These are phyloP conservation scores for Silene vulgaris DNA, from an alignment of 179 eudicot species.

Conservation along the genomic window DNA sequence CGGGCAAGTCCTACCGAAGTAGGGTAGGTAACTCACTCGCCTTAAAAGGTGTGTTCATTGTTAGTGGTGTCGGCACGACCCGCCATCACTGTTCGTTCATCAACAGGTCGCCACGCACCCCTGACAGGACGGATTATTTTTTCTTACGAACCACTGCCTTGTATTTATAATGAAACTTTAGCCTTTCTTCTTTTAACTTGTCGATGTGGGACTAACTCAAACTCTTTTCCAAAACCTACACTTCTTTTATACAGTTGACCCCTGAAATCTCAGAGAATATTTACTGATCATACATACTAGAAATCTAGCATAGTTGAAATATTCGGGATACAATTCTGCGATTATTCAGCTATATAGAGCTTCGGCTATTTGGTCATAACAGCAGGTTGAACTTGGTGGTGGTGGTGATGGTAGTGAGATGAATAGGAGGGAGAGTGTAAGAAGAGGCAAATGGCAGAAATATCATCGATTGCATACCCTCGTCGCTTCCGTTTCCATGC, in stretches of 20 bases:
- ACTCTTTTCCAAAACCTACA: too few relatives aligned
- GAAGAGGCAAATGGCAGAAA: slow-evolving; percentile 73
- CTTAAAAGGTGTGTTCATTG: slow-evolving; percentile 51
- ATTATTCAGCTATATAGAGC: background rate
- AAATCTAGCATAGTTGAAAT: too few relatives aligned
- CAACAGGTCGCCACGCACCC: slow-evolving; percentile 68
- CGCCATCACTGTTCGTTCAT: slow-evolving; percentile 69
- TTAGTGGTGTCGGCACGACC: slow-evolving; percentile 70
- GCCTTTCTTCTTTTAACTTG: too few relatives aligned
- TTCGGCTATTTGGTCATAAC: slow-evolving; percentile 12
- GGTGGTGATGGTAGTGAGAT: slow-evolving; percentile 5
- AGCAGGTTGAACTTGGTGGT: background rate
- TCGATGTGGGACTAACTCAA: too few relatives aligned
- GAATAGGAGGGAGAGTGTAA: slow-evolving; percentile 41
- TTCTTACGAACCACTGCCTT: too few relatives aligned
- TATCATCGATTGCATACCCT: slow-evolving; percentile 71
- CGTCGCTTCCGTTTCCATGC: slow-evolving; percentile 71
- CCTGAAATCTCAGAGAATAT: too few relatives aligned
- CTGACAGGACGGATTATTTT: slow-evolving; percentile 54
- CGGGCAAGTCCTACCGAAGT: slow-evolving; percentile 58
- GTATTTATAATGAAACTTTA: too few relatives aligned
- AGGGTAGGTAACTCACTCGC: slow-evolving; percentile 48
- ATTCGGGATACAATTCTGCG: slow-evolving; percentile 2
- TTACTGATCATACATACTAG: too few relatives aligned
- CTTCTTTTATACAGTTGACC: too few relatives aligned